Evolutionary conservation across 345 rosid genomes (phyloP).

Genomic region (Clarkia xantiana): DNA sequence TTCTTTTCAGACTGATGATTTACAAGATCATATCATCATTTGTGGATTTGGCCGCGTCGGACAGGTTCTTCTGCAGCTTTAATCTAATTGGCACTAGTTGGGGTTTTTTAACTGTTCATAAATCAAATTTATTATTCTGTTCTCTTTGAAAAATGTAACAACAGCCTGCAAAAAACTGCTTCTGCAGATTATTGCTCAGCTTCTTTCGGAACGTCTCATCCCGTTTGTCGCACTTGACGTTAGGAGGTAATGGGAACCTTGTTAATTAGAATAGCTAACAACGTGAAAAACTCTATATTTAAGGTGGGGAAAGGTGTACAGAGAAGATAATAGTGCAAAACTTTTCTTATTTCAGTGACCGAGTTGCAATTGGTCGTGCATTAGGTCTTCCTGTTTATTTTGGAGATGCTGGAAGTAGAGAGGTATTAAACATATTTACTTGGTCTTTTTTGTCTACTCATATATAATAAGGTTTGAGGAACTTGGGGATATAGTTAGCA

Average conservation of each 20-base stretch:
- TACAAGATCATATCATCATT: constrained; percentile 88
- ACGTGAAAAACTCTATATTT: too few relatives aligned
- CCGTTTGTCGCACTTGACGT: constrained; percentile 98
- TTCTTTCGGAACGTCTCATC: constrained; percentile 89
- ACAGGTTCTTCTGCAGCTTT: constrained; percentile 35
- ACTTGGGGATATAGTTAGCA: too few relatives aligned
- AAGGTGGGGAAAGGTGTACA: too few relatives aligned
- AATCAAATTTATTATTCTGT: too few relatives aligned
- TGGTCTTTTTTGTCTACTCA: too few relatives aligned
- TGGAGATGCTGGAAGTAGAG: constrained; percentile 98
- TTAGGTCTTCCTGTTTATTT: constrained; percentile 93
- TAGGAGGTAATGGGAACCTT: constrained; percentile 42
- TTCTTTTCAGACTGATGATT: constrained; percentile 80
- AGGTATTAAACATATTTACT: constrained; percentile 33
- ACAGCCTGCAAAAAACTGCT: background rate
- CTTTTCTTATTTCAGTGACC: constrained; percentile 48
- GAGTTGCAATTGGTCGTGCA: constrained; percentile 88
- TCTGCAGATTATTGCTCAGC: constrained; percentile 92
- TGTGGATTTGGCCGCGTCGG: constrained; percentile 98
- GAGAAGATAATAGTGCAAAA: too few relatives aligned
- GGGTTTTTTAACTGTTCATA: too few relatives aligned
- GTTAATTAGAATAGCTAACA: too few relatives aligned
- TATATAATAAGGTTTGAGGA: background rate
- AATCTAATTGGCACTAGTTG: too few relatives aligned
- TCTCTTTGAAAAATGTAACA: background rate